Base-by-base conservation (phyloP, 148 eudicot species). In the Rhododendron henanense region DNA sequence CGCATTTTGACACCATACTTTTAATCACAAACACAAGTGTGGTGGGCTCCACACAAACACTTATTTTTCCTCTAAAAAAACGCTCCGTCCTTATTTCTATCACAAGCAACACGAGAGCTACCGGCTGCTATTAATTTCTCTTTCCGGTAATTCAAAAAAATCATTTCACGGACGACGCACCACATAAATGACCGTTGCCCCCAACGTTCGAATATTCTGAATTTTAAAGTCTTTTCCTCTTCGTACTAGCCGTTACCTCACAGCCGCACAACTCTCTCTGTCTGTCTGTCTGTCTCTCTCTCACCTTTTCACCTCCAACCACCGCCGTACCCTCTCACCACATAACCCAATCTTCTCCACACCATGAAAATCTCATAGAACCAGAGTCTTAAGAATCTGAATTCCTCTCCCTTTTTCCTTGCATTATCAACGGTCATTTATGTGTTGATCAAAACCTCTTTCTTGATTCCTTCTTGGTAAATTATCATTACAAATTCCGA, bases 161-260 rank as follows among this genome's bases (percentile, higher is more conserved):
- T 78, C 28, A 44, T 23, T 44, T 21, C 51, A 45, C 50, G 53
- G 47, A 28, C 41, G 25, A 37, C 71, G 39, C 79, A 51, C 81
- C 84, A 47, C 10, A 21, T 57, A 89, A 89, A 87, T 90, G 94
- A 93, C 97, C 97, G 95, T 93, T 94, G 90, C 71, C 41, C 76
- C 4, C 91, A 92, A 92, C 93, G 95, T 91, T 92, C 91, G 76
- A 85, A 91, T 78, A 83, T 19, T 21, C 59, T 6, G 25, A 61
- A 87, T 78, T 90, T 80, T 87, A 87, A 82, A 91, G 51, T 6
- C 15, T 16, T 44, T 47, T 77, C 77, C 76, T 84, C 73, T 82
- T 48, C 78, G 50, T 77, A 23, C 84, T 86, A 85, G 90, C 91
- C 92, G 91, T 87, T 91, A 74, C 87, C 48, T 51, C 83, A 51